phyloP scores from a whole-genome alignment of 768 basidiomycete species.

The Mycena polygramma region DNA sequence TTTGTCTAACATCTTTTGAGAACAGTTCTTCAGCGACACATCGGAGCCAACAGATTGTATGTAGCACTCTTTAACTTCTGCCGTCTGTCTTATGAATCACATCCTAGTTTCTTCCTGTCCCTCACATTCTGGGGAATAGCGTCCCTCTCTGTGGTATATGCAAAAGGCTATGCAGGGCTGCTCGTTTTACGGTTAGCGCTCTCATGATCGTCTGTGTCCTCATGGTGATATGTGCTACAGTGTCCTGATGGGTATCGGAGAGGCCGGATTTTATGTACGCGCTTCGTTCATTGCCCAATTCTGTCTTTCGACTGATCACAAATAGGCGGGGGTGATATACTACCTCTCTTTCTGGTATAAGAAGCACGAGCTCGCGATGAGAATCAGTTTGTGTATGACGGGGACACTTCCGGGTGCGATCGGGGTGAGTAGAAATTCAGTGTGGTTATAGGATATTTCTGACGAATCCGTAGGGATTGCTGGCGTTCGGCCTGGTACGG shows the following conservation, averaged over 20 bases:
- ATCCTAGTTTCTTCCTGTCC: constrained; percentile 65
- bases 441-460: not conserved
- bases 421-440: constrained; percentile 50
- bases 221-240: constrained; percentile 41
- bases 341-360: constrained; percentile 73
- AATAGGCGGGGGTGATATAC: constrained; percentile 65
- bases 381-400: constrained; percentile 66
- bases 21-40: constrained; percentile 66
- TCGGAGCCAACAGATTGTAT: constrained; percentile 71
- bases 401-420: constrained; percentile 69
- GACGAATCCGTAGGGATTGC: constrained; percentile 54
- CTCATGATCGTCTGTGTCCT: not conserved
- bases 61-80: constrained; percentile 17
- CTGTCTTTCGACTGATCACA: not conserved
- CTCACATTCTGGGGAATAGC: constrained; percentile 66
- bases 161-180: constrained; percentile 65
- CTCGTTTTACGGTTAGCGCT: constrained; percentile 59
- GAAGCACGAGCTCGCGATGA: constrained; percentile 58
- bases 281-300: not conserved
- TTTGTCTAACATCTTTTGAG: not conserved
- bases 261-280: constrained; percentile 65
- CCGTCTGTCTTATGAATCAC: not conserved
- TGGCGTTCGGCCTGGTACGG: constrained; percentile 70
- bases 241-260: constrained; percentile 70
- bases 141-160: constrained; percentile 67